Percentiles rank a stretch among this genome's conserved stretches.
Conservation (phyloP, 768 basidiomycete genomes). For the Paxillus rubicundulus region DNA sequence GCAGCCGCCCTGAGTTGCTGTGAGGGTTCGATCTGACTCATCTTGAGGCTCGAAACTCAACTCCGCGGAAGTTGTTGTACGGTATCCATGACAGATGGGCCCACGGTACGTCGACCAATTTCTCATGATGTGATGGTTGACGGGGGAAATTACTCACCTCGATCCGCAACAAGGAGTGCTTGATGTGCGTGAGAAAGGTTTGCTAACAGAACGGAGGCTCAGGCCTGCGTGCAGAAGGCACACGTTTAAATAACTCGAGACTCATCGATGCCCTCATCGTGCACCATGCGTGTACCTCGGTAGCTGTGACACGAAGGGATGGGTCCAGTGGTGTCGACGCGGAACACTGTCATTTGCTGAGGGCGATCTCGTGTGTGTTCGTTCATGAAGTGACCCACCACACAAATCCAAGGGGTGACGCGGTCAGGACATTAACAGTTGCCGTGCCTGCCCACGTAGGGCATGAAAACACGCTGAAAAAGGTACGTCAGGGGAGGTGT, state of each 20-base stretch:
- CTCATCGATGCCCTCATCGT: background rate
- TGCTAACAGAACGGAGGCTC: background rate
- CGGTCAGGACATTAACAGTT: background rate
- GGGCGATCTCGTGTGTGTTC: constrained; percentile 4
- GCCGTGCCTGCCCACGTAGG: background rate
- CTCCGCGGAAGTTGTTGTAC: constrained; percentile 29
- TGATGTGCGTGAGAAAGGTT: background rate
- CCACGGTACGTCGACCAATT: constrained; percentile 24
- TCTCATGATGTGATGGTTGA: constrained; percentile 3
- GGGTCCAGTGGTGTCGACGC: background rate
- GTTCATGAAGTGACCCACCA: constrained; percentile 1
- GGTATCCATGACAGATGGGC: constrained; percentile 27
- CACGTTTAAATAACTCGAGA: background rate
- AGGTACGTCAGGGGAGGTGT: constrained; percentile 6
- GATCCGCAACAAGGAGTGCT: background rate
- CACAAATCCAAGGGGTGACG: background rate
- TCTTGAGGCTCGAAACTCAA: constrained; percentile 9
- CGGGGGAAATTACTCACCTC: background rate
- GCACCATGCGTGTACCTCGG: background rate
- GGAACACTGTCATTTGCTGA: constrained; percentile 3
- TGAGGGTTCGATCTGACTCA: constrained; percentile 2
- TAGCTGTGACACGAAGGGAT: background rate
- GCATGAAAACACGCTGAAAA: constrained; percentile 6
- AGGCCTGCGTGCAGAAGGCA: background rate
- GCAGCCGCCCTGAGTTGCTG: constrained; percentile 9